Evolutionary conservation across 176 grass and related monocot species (phyloP), one percentile per base, ranked within the genome.

Genomic region (Zea mays): DNA sequence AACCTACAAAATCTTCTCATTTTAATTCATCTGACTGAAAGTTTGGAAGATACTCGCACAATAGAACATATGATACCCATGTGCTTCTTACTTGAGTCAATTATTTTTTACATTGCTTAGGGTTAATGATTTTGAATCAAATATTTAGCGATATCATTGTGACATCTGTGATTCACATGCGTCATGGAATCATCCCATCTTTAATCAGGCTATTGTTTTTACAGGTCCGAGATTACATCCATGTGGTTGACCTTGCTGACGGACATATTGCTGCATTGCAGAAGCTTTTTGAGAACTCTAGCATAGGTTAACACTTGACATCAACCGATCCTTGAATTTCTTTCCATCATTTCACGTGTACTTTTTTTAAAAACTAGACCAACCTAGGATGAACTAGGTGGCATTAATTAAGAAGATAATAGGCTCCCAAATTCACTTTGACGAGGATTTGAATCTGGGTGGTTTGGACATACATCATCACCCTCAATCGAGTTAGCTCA

Each of bases 221-320:
- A 64, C 79, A 96, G 93, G 62, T 96, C 74, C 80, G 93, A 79
- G 93, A 96, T 86, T 96, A 92, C 42, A 96, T 96, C 61, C 93
- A 96, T 90, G 90, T 96, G 16, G 82, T 92, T 79, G 93, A 96
- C 82, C 85, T 96, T 48, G 93, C 93, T 15, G 93, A 92, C 71
- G 93, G 93, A 55, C 93, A 96, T 88, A 92, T 90, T 78, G 86
- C 93, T 17, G 93, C 93, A 40, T 80, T 96, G 71, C 88, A 82
- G 71, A 96, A 92, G 69, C 85, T 96, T 71, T 96, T 96, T 86
- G 93, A 96, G 65, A 83, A 72, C 35, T 59, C 90, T 58, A 70
- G 65, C 34, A 90, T 88, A 81, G 90, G 93, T 97, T 68, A 35
- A 61, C 10, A 10, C 46, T 71, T 78, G 50, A 35, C 52, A 20